Base-by-base conservation (phyloP, 768 basidiomycete genomes). In the Tubosaeta sp. region DNA sequence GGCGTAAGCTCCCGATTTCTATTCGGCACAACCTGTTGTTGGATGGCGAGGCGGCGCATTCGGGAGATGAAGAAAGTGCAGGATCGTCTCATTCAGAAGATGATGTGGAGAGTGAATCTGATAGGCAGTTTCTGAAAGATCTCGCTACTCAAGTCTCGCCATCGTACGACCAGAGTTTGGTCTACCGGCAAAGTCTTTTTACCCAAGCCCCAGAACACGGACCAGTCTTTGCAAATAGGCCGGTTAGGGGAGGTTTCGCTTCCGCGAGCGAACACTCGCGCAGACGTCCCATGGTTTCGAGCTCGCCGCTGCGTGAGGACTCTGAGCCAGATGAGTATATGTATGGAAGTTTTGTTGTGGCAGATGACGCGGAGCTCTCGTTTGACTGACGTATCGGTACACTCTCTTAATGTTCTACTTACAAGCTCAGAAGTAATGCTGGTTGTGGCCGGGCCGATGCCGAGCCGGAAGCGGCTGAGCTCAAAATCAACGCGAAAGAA, bases 311-410 rank as follows among this genome's bases (percentile, higher is more conserved):
- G 19, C 69, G 70, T 17, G 74, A 76, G 35, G 74, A 77, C 33
- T 75, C 71, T 12, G 78, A 76, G 46, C 70, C 77, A 6, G 85
- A 91, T 55, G 77, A 81, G 45, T 93, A 93, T 64, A 76, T 72
- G 39, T 61, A 86, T 41, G 91, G 82, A 11, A 92, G 86, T 63
- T 93, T 93, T 59, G 80, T 93, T 14, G 89, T 93, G 12, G 80
- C 75, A 50, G 90, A 93, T 61, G 86, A 89, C 38, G 85, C 77
- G 19, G 85, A 88, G 31, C 77, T 87, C 48, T 78, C 75, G 22
- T 83, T 78, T 54, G 67, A 69, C 27, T 49, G 39, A 48, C 34
- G 33, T 39, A 32, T 42, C 33, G 7, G 35, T 48, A 53, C 27
- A 43, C 25, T 41, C 29, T n/a, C 14, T n/a, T 64, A 53, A 53